phyloP scores from a whole-genome alignment of 441 rosid genomes.

The Brassica balearica region DNA sequence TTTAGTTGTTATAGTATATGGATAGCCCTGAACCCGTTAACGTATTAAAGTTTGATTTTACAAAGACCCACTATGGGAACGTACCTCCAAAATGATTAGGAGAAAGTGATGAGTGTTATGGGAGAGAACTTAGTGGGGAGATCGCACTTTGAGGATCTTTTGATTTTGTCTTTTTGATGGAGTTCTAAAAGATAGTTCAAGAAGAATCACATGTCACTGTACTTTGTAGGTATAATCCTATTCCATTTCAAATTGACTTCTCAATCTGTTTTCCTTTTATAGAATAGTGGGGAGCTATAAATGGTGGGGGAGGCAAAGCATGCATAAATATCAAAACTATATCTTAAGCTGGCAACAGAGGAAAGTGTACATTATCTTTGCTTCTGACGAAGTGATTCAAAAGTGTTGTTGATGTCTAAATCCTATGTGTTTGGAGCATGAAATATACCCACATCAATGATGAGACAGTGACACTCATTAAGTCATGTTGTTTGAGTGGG shows the following conservation, averaged over 20 bases:
- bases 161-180: conserved; percentile 14
- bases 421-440: conserved; percentile 17
- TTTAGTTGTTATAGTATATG: not conserved
- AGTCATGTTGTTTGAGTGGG: conserved; percentile 19
- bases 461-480: conserved; percentile 21
- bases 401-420: conserved; percentile 29
- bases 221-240: conserved; percentile 25
- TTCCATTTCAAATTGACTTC: conserved; percentile 38
- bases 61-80: not conserved
- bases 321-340: conserved; percentile 19
- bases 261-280: conserved; percentile 23
- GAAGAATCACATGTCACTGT: conserved; percentile 38
- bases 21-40: not conserved
- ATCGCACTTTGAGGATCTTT: conserved; percentile 27
- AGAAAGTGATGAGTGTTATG: not conserved
- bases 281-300: conserved; percentile 28
- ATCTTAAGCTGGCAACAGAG: conserved; percentile 10
- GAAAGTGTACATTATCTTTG: not conserved
- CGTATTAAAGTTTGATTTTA: not conserved
- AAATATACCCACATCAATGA: conserved; percentile 24
- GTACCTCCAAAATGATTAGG: conserved; percentile 23
- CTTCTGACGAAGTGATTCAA: not conserved
- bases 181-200: conserved; percentile 30
- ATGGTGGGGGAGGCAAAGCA: conserved; percentile 31
- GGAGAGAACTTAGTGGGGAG: conserved; percentile 24